Percentiles rank a stretch among this genome's conserved stretches.
phyloP scores from a whole-genome alignment of 2,329 filamentous ascomycete genomes.

The Ceratocystis diversiconidia region DNA sequence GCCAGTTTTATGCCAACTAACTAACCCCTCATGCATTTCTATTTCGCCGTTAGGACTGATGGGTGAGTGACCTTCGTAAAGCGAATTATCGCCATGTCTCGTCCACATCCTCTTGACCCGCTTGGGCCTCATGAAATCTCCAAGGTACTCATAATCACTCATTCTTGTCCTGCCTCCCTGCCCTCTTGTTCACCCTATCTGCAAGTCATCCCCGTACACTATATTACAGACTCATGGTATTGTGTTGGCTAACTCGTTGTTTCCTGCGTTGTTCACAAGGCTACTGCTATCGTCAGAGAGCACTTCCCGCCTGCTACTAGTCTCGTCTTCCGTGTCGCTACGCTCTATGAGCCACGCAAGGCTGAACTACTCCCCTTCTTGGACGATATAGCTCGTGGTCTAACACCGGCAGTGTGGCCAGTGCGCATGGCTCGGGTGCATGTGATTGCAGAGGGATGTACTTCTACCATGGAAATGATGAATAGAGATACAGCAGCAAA shows the following conservation, averaged over 20 bases:
- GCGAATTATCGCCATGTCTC: background rate
- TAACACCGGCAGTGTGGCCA: slow-evolving; percentile 21
- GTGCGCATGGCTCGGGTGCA: slow-evolving; percentile 30
- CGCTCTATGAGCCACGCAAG: slow-evolving; percentile 37
- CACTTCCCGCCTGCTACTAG: slow-evolving; percentile 17
- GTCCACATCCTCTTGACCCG: slow-evolving; percentile 23
- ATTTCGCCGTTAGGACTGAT: no score
- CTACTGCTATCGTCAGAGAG: slow-evolving; percentile 6
- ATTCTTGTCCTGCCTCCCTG: background rate
- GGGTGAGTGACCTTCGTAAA: no score
- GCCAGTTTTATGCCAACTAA: no score
- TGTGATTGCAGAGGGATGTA: slow-evolving; percentile 21
- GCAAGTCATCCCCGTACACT: background rate
- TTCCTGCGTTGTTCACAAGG: background rate
- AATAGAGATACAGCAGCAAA: no score
- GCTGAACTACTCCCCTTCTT: slow-evolving; percentile 33
- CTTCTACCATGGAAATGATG: background rate
- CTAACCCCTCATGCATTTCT: no score
- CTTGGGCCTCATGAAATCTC: slow-evolving; percentile 22
- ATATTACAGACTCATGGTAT: background rate
- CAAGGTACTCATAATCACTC: slow-evolving; percentile 9
- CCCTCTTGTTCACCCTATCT: background rate
- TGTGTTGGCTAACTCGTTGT: background rate
- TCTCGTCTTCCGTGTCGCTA: slow-evolving; percentile 36
- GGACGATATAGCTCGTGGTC: slow-evolving; percentile 25